Conservation (phyloP, 306 rosid genomes). For the Fragaria ananassa region DNA sequence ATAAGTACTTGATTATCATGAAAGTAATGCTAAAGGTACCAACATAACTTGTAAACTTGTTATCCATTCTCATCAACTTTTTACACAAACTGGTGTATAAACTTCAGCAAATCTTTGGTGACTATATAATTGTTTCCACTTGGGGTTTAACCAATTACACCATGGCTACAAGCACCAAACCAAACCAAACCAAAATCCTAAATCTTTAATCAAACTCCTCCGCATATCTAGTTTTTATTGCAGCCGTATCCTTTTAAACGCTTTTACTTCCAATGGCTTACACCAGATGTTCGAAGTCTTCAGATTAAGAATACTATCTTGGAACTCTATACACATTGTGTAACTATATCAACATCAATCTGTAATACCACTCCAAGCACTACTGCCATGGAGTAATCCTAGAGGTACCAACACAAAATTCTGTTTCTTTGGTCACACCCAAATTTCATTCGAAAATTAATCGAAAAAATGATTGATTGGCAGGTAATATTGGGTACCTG, state of each 20-base stretch:
- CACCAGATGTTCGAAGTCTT: too few relatives aligned
- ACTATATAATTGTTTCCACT: background rate
- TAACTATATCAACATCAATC: too few relatives aligned
- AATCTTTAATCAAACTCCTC: background rate
- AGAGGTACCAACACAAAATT: too few relatives aligned
- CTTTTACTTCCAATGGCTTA: too few relatives aligned
- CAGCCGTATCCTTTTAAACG: too few relatives aligned
- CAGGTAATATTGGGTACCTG: conserved; percentile 25
- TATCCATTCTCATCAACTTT: background rate
- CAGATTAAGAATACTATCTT: too few relatives aligned
- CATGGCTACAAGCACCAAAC: background rate
- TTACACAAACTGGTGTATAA: background rate
- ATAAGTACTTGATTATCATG: background rate
- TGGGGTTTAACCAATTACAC: background rate
- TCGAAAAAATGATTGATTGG: too few relatives aligned
- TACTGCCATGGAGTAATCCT: too few relatives aligned
- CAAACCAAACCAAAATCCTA: background rate
- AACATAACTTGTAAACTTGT: background rate
- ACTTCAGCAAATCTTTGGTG: background rate
- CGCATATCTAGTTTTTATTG: background rate
- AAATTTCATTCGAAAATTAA: too few relatives aligned
- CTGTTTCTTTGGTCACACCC: too few relatives aligned
- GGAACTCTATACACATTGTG: too few relatives aligned
- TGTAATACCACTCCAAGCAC: too few relatives aligned
- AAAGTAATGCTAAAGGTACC: background rate